phyloP scores from a whole-genome alignment of 164 flowering plant species.

The Brasenia schreberi region DNA sequence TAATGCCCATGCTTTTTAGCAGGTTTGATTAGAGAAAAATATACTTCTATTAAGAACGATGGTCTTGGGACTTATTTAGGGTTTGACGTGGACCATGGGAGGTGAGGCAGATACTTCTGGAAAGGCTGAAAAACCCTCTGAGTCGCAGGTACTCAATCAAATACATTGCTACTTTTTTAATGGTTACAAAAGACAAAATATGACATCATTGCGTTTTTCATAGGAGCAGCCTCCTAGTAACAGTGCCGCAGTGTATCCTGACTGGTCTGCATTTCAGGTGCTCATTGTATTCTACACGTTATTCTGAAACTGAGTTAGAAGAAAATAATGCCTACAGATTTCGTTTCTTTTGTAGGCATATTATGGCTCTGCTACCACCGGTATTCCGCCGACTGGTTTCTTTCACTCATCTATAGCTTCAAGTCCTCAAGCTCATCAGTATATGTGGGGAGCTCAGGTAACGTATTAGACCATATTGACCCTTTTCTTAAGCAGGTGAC shows the following conservation, averaged over 20 bases:
- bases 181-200: background rate
- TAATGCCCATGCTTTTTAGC: too few relatives aligned
- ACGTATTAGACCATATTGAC: too few relatives aligned
- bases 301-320: background rate
- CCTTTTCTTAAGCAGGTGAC: too few relatives aligned
- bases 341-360: constrained; percentile 45
- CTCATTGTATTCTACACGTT: background rate
- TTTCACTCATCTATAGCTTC: constrained; percentile 45
- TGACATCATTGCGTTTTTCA: constrained; percentile 1
- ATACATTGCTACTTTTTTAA: background rate
- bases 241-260: constrained; percentile 50
- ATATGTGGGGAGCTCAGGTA: constrained; percentile 99
- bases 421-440: constrained; percentile 90
- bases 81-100: constrained; percentile 34
- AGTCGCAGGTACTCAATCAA: constrained; percentile 31
- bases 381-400: constrained; percentile 67
- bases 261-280: constrained; percentile 94
- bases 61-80: background rate
- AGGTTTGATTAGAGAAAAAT: too few relatives aligned
- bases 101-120: constrained; percentile 51
- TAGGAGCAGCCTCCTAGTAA: constrained; percentile 61
- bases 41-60: background rate
- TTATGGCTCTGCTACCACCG: constrained; percentile 37
- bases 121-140: constrained; percentile 48
- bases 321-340: background rate